These are phyloP conservation scores for Emergomyces orientalis DNA, from an alignment of 2,329 filamentous ascomycete genomes.

Conservation along the genomic window DNA sequence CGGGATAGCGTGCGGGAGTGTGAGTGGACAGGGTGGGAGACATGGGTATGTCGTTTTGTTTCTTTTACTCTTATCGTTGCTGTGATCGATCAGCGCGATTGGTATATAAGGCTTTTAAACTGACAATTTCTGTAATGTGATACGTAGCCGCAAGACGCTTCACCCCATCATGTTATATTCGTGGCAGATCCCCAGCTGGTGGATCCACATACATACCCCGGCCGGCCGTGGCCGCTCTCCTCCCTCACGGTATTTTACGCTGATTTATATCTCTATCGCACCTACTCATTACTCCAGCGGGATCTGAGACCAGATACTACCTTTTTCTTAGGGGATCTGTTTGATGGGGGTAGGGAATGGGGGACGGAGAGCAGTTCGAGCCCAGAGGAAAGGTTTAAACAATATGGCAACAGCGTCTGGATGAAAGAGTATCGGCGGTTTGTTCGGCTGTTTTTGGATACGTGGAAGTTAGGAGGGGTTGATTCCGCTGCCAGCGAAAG, in stretches of 20 bases:
- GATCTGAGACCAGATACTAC: constrained; percentile 74
- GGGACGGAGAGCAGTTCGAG: constrained; percentile 54
- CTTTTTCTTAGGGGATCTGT: constrained; percentile 86
- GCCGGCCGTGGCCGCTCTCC: constrained; percentile 64
- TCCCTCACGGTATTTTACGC: constrained; percentile 61
- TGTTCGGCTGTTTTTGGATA: constrained; percentile 69
- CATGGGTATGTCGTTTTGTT: constrained; percentile 58
- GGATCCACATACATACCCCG: constrained; percentile 90
- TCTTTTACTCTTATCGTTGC: background rate
- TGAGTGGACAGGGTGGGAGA: constrained; percentile 80
- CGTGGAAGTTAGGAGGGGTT: constrained; percentile 52
- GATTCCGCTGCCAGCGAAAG: constrained; percentile 50
- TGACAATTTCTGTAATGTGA: constrained; percentile 16
- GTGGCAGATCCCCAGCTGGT: constrained; percentile 87
- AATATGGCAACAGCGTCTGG: constrained; percentile 79
- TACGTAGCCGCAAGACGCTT: constrained; percentile 60
- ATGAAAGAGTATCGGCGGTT: constrained; percentile 78
- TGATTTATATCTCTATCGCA: constrained; percentile 79
- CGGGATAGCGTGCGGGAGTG: constrained; percentile 60
- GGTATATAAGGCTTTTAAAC: constrained; percentile 11
- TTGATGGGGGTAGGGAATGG: constrained; percentile 95
- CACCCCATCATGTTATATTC: constrained; percentile 74
- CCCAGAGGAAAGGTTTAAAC: constrained; percentile 59
- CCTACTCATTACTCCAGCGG: constrained; percentile 68
- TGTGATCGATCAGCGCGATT: background rate